Conservation (phyloP, 306 rosid genomes). For the Glycine latifolia region DNA sequence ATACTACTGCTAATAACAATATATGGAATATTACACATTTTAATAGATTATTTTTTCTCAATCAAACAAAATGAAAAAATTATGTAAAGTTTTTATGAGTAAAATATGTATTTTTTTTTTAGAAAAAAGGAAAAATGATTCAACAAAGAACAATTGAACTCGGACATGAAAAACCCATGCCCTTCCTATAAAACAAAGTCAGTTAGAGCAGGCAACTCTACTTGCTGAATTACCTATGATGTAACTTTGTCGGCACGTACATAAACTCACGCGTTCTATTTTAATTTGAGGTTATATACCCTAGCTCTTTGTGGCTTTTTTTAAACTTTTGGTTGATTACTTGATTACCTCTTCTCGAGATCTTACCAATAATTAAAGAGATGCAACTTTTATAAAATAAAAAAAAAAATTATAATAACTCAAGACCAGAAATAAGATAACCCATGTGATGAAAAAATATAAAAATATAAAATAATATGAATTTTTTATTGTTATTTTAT, state of each 20-base stretch:
- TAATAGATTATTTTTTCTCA: no score
- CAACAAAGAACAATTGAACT: no score
- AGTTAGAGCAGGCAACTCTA: background rate
- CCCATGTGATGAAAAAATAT: background rate
- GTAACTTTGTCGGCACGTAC: background rate
- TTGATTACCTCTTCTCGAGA: background rate
- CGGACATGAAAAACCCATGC: constrained; percentile 26
- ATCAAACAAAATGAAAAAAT: no score
- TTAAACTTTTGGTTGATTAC: background rate
- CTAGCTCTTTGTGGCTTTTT: background rate
- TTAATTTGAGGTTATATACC: background rate
- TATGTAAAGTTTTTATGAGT: no score
- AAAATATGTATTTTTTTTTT: no score
- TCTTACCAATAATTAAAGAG: background rate
- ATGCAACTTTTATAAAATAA: background rate
- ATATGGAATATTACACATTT: no score
- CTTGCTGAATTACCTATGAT: constrained; percentile 19
- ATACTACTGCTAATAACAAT: no score
- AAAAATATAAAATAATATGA: background rate
- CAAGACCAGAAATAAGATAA: background rate
- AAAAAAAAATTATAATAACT: background rate
- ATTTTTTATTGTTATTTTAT: background rate
- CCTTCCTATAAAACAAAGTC: constrained; percentile 31
- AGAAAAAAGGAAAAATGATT: no score
- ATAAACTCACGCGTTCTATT: constrained; percentile 41